Percentiles rank a stretch among this genome's conserved stretches.
Evolutionary conservation across 371 early-diverging fungal species (phyloP).

Genomic region (Nematocida sp.): DNA sequence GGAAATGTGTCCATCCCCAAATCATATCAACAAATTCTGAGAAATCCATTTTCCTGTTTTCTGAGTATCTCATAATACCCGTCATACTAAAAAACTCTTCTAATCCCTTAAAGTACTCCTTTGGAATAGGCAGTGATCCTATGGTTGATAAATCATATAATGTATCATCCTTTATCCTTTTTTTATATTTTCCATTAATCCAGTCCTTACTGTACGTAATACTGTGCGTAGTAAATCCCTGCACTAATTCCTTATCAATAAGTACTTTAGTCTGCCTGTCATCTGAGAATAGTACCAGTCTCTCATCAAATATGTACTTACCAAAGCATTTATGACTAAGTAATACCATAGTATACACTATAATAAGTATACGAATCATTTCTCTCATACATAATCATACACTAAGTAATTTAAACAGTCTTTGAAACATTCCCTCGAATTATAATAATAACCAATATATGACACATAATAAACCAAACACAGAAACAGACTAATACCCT

Average conservation of each 20-base stretch:
- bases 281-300: background rate
- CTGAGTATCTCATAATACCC: conserved; percentile 14
- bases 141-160: background rate
- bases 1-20: conserved; percentile 18
- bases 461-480: no score
- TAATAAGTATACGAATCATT: background rate
- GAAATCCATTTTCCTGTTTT: background rate
- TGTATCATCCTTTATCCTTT: background rate
- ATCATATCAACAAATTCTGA: conserved; percentile 20
- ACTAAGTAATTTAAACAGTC: no score
- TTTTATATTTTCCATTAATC: background rate
- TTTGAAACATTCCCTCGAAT: no score
- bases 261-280: background rate
- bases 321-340: background rate
- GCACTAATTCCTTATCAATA: background rate
- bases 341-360: background rate
- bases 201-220: background rate
- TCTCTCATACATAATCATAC: background rate
- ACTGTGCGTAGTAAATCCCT: conserved; percentile 1
- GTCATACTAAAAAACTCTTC: conserved; percentile 10
- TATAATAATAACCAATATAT: no score
- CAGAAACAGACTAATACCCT: background rate
- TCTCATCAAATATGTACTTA: background rate
- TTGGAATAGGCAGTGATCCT: background rate
- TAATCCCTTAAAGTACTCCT: background rate